phyloP scores from a whole-genome alignment of 1,139 yeast species.

The Barnettozyma hawaiiensis region DNA sequence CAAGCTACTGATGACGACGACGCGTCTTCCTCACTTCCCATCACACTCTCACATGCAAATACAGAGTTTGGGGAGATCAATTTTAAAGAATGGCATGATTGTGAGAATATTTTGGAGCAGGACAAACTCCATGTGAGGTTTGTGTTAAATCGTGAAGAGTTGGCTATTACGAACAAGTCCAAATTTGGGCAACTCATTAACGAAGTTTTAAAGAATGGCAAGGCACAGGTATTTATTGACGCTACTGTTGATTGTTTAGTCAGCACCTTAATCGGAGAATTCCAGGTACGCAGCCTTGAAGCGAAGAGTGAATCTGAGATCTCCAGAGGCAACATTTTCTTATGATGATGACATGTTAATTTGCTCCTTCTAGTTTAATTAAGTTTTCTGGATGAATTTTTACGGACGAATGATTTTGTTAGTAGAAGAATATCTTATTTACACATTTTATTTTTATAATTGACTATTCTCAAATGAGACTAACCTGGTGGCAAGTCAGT shows the following conservation, averaged over 20 bases:
- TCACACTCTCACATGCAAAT: slow-evolving; percentile 30
- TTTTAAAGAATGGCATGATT: slow-evolving; percentile 32
- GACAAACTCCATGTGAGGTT: slow-evolving; percentile 26
- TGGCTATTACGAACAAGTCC: slow-evolving; percentile 28
- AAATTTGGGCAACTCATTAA: slow-evolving; percentile 32
- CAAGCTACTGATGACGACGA: neutral
- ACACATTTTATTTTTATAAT: no score
- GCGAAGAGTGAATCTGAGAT: slow-evolving; percentile 24
- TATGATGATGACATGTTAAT: no score
- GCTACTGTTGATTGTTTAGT: slow-evolving; percentile 31
- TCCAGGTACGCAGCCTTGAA: slow-evolving; percentile 26
- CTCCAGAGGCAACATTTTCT: slow-evolving; percentile 1
- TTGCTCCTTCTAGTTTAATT: no score
- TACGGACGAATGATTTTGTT: no score
- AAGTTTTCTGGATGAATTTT: no score
- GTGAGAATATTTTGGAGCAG: slow-evolving; percentile 28
- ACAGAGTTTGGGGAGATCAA: slow-evolving; percentile 32
- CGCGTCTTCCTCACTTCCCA: slow-evolving; percentile 14
- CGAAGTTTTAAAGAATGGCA: slow-evolving; percentile 32
- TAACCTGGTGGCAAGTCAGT: slow-evolving; percentile 94
- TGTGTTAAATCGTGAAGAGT: slow-evolving; percentile 29
- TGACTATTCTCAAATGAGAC: slow-evolving; percentile 7
- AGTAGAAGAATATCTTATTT: no score
- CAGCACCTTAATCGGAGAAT: slow-evolving; percentile 30
- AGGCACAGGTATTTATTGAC: slow-evolving; percentile 28